Conservation (phyloP, 305 asterid genomes). For the Fraxinus latifolia region DNA sequence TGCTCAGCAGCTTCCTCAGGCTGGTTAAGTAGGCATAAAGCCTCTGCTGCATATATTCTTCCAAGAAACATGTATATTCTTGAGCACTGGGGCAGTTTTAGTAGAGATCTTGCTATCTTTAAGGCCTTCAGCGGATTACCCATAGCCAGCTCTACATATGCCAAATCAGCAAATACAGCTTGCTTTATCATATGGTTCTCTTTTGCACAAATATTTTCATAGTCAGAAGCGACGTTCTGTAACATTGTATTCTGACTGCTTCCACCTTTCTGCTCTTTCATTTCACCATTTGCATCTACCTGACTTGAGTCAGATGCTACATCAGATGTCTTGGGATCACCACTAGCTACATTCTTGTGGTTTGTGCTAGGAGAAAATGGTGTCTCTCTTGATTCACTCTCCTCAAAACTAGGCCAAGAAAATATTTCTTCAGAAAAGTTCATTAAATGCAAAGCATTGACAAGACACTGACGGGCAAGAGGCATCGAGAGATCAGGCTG, state of each 20-base stretch:
- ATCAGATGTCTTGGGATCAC: conserved; percentile 32
- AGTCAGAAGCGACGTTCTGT: conserved; percentile 44
- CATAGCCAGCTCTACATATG: conserved; percentile 70
- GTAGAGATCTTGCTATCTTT: conserved; percentile 51
- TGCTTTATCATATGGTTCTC: conserved; percentile 72
- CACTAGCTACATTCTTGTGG: conserved; percentile 24
- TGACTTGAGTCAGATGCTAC: conserved; percentile 36
- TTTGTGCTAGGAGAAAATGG: conserved; percentile 23
- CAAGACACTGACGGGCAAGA: conserved; percentile 70
- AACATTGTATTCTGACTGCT: conserved; percentile 44
- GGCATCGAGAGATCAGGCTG: conserved; percentile 53
- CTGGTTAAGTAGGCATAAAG: conserved; percentile 71
- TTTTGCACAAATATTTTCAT: conserved; percentile 42
- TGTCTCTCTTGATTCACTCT: conserved; percentile 45
- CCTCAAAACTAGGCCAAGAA: conserved; percentile 38
- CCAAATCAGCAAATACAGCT: conserved; percentile 77
- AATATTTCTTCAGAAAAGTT: conserved; percentile 37
- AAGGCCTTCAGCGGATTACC: conserved; percentile 77
- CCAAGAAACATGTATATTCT: conserved; percentile 62
- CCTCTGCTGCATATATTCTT: conserved; percentile 75
- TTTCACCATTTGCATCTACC: conserved; percentile 63
- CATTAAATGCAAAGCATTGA: conserved; percentile 68
- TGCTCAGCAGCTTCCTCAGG: conserved; percentile 77
- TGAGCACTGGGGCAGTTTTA: conserved; percentile 56
- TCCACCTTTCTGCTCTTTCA: conserved; percentile 67